phyloP scores from a whole-genome alignment of 2,329 filamentous ascomycete genomes.

The Aspergillus sp. region DNA sequence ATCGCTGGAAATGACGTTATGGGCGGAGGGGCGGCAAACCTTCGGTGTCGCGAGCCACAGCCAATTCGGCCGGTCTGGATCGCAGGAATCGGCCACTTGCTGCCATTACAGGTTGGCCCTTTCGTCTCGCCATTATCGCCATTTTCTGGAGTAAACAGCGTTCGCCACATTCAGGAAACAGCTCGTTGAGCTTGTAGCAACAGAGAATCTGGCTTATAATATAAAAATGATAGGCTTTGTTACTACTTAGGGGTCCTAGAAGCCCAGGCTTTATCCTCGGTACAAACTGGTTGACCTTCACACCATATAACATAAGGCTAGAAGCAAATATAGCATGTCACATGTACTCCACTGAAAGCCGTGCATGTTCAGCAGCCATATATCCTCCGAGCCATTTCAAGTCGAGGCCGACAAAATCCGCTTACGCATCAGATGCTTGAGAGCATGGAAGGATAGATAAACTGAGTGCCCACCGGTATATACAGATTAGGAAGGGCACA shows the following conservation, averaged over 20 bases:
- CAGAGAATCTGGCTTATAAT: background rate
- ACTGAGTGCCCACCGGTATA: too few relatives aligned
- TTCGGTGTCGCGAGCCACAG: slow-evolving; percentile 9
- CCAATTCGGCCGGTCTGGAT: slow-evolving; percentile 20
- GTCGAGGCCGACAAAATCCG: background rate
- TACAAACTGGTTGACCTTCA: background rate
- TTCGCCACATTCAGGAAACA: background rate
- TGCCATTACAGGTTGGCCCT: background rate
- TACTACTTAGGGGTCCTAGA: background rate
- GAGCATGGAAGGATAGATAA: background rate
- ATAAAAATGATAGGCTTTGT: background rate
- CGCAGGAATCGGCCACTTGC: slow-evolving; percentile 13
- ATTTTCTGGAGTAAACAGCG: background rate
- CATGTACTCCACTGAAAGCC: background rate
- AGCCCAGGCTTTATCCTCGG: background rate
- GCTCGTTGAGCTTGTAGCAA: background rate
- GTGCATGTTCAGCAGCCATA: background rate
- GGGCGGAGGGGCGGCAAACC: slow-evolving; percentile 17
- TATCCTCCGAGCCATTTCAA: background rate
- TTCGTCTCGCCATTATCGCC: background rate
- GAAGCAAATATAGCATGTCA: background rate
- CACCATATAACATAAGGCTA: background rate
- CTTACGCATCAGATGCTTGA: background rate
- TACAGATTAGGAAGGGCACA: background rate
- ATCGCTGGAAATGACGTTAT: slow-evolving; percentile 31